Evolutionary conservation across 768 basidiomycete species (phyloP).

Genomic region (Phallus indusiatus): DNA sequence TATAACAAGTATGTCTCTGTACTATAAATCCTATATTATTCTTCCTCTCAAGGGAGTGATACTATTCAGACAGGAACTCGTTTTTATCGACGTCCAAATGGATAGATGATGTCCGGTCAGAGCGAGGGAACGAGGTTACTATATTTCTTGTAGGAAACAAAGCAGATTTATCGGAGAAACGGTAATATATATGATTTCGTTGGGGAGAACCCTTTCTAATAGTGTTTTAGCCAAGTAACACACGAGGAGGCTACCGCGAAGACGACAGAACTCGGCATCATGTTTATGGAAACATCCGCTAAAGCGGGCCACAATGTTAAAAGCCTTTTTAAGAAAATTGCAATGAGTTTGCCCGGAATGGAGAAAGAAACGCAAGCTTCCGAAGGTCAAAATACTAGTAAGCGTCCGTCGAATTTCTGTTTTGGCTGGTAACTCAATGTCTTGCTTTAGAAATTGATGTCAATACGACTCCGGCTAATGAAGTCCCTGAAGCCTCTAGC

Average conservation of each 20-base stretch:
- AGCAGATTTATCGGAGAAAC: conserved; percentile 96
- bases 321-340: conserved; percentile 98
- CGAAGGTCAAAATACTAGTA: conserved; percentile 38
- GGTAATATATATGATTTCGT: conserved; percentile 39
- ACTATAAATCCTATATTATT: conserved; percentile 6
- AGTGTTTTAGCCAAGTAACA: conserved; percentile 81
- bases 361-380: conserved; percentile 64
- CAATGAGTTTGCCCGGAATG: conserved; percentile 94
- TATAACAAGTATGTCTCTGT: conserved; percentile 74
- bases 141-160: conserved; percentile 99
- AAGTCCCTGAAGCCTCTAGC: conserved; percentile 79
- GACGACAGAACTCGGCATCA: conserved; percentile 81
- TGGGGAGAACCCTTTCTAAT: neutral
- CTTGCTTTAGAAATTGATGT: conserved; percentile 76
- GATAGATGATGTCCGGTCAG: conserved; percentile 98
- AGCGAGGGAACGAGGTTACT: conserved; percentile 95
- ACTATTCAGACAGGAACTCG: conserved; percentile 75
- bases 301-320: conserved; percentile 99
- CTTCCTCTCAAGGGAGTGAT: neutral
- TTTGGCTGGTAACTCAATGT: neutral
- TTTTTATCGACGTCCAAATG: conserved; percentile 98
- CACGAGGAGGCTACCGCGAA: conserved; percentile 93
- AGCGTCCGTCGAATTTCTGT: conserved; percentile 12
- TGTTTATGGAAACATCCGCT: conserved; percentile 99
- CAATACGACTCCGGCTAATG: conserved; percentile 53